A percentile compares a stretch with the other conserved stretches of the same genome.
Evolutionary conservation across 2,329 filamentous ascomycete genomes (phyloP).

Genomic region (Pyrenochaeta sp.): DNA sequence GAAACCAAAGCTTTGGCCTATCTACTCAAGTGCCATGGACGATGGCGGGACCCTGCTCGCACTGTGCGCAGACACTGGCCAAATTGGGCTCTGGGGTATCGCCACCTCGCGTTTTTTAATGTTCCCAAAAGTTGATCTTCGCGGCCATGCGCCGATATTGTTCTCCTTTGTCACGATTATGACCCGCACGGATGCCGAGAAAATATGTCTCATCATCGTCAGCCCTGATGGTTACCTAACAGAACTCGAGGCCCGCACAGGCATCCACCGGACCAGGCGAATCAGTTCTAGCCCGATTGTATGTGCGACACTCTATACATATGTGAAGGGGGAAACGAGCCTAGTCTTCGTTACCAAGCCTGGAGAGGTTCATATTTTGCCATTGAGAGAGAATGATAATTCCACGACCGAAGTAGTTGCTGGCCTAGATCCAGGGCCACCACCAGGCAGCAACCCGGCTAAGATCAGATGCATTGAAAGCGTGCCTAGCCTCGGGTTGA

Average conservation of each 20-base stretch:
- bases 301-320: constrained; percentile 38
- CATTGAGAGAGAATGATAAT: constrained; percentile 30
- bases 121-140: constrained; percentile 61
- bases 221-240: constrained; percentile 70
- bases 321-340: constrained; percentile 33
- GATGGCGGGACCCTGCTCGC: constrained; percentile 71
- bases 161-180: constrained; percentile 60
- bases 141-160: constrained; percentile 69
- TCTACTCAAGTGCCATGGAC: constrained; percentile 72
- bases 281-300: constrained; percentile 37
- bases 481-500: constrained; percentile 65
- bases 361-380: constrained; percentile 46
- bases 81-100: constrained; percentile 71
- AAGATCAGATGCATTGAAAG: constrained; percentile 67
- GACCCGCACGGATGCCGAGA: constrained; percentile 36
- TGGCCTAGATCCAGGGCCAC: constrained; percentile 44
- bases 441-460: constrained; percentile 47
- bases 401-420: constrained; percentile 45
- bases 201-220: constrained; percentile 64
- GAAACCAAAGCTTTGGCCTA: constrained; percentile 51
- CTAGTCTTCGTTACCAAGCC: constrained; percentile 45
- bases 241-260: constrained; percentile 63
- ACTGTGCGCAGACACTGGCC: constrained; percentile 66
- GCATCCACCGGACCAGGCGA: constrained; percentile 40
- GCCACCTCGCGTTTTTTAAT: constrained; percentile 64